phyloP scores from a whole-genome alignment of 2,329 filamentous ascomycete species.

The Sporothrix humicola region DNA sequence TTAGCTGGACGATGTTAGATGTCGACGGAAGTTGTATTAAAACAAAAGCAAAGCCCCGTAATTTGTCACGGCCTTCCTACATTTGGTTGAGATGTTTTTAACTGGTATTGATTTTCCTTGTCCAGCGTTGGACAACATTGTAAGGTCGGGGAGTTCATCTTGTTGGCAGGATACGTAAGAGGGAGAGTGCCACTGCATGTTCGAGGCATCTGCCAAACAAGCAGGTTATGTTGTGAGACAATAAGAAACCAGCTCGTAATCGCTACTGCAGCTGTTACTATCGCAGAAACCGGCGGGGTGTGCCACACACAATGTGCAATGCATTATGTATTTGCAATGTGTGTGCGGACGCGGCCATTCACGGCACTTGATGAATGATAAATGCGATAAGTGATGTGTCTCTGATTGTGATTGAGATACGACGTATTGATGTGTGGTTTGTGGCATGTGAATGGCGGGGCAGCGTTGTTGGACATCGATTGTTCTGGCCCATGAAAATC shows the following conservation, averaged over 20 bases:
- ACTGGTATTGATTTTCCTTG: background rate
- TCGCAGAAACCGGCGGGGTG: background rate
- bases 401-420: background rate
- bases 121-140: background rate
- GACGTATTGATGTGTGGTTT: background rate
- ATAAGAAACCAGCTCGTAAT: background rate
- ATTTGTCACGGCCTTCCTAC: too few species aligned
- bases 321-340: too few species aligned
- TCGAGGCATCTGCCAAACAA: slow-evolving; percentile 14
- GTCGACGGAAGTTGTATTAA: too few species aligned
- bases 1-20: too few species aligned
- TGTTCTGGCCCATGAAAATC: background rate
- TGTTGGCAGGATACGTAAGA: background rate
- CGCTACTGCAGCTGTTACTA: background rate
- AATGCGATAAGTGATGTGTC: slow-evolving; percentile 10
- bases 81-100: too few species aligned
- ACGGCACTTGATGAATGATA: background rate
- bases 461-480: background rate
- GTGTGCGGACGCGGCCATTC: background rate
- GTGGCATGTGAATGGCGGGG: slow-evolving; percentile 4
- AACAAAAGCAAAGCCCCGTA: too few species aligned
- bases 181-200: too few species aligned
- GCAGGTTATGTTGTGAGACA: slow-evolving; percentile 9
- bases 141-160: background rate
- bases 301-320: background rate